Evolutionary conservation across 345 rosid species (phyloP), one percentile per base, ranked within the genome.

Genomic region (Boechera retrofracta): DNA sequence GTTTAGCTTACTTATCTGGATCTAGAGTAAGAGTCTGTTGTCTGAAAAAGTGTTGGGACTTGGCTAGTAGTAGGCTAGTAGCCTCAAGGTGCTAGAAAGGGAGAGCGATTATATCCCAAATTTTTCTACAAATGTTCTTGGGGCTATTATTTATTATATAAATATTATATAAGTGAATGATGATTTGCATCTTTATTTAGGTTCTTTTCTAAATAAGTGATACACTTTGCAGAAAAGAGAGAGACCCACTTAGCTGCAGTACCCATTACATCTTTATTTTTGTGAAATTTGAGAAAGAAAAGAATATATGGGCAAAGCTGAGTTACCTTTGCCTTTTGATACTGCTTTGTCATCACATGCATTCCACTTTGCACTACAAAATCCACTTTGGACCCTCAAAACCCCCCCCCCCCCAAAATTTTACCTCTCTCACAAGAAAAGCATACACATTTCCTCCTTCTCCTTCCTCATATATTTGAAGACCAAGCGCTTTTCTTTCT

Each of bases 271-370:
- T 60, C 70, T 77, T 76, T 65, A 68, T 71, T 83, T 82, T 64
- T 83, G 75, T 62, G 78, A 85, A 85, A 84, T 77, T 76, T 76
- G 80, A 80, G 80, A 79, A 77, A 82, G 80, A 72, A 75, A 80
- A 57, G 73, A 78, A 78, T 72, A 78, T 77, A 78, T 70, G 66
- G 62, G 83, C 83, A 86, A 86, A 87, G 91, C 88, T 85, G 89
- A 84, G 84, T 81, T 85, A 90, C 90, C 95, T 87, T 89, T 85
- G 88, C 83, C 85, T 86, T 89, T 83, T 86, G 80, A 80, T 86
- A 86, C 86, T 80, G 85, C 86, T 87, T 86, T 86, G 92, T 87
- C 89, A 87, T 83, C 97, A 94, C 97, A 91, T 91, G 98, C 90
- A 84, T 77, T 84, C 91, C 97, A 87, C 98, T 91, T 91, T 94